phyloP scores from a whole-genome alignment of 2,329 filamentous ascomycete species.

The Fusarium sp. region DNA sequence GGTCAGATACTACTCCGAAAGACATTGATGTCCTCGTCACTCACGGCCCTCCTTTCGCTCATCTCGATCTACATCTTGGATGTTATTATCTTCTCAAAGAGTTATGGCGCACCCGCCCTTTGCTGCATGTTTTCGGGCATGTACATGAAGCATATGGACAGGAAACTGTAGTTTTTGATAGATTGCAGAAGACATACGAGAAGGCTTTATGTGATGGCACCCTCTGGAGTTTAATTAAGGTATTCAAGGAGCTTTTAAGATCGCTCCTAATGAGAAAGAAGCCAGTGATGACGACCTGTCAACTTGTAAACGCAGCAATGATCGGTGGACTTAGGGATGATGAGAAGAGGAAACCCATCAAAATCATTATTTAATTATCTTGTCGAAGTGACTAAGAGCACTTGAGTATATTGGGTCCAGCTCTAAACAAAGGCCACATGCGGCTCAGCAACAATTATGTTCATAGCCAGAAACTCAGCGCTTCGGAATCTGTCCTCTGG shows the following conservation, averaged over 20 bases:
- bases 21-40: constrained; percentile 52
- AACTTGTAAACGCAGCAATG: not conserved
- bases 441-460: not conserved
- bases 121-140: constrained; percentile 72
- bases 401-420: not conserved
- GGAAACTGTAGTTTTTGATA: constrained; percentile 45
- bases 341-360: not conserved
- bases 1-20: constrained; percentile 36
- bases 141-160: constrained; percentile 64
- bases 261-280: not conserved
- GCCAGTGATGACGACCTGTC: not conserved
- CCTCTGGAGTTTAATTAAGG: not conserved
- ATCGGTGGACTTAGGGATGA: not conserved
- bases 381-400: not conserved
- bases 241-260: not conserved
- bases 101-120: constrained; percentile 65
- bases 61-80: constrained; percentile 49
- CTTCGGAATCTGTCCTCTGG: not conserved
- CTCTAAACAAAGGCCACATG: not conserved
- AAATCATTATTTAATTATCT: not conserved
- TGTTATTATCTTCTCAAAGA: constrained; percentile 51
- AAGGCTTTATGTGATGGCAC: not conserved
- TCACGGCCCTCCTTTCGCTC: constrained; percentile 49
- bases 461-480: not conserved
- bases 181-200: constrained; percentile 40